Evolutionary conservation across 2,329 filamentous ascomycete genomes (phyloP).

Genomic region (Fulvia fulva): DNA sequence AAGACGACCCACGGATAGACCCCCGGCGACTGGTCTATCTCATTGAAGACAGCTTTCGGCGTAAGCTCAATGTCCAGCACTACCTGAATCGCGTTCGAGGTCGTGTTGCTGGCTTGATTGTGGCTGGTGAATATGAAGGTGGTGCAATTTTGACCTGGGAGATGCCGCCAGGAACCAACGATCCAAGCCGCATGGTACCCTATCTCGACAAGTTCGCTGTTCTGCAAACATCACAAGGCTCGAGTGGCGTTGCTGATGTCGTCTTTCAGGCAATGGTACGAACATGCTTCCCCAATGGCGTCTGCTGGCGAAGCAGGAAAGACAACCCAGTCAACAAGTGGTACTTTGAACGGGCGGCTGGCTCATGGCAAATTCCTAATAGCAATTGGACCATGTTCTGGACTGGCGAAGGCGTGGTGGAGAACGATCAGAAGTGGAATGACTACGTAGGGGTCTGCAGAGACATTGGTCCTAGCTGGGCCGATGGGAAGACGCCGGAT

Average conservation of each 20-base stretch:
- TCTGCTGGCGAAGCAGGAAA: conserved; percentile 87
- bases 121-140: conserved; percentile 94
- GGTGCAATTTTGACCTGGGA: conserved; percentile 96
- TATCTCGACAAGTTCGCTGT: conserved; percentile 98
- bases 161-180: conserved; percentile 51
- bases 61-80: conserved; percentile 75
- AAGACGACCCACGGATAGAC: conserved; percentile 72
- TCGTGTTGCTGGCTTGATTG: conserved; percentile 83
- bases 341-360: conserved; percentile 90
- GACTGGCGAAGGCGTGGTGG: conserved; percentile 65
- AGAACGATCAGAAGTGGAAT: conserved; percentile 40
- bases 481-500: conserved; percentile 33
- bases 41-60: conserved; percentile 89
- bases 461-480: conserved; percentile 48
- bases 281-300: conserved; percentile 79
- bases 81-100: conserved; percentile 78
- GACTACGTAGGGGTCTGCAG: conserved; percentile 49
- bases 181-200: conserved; percentile 66
- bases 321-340: conserved; percentile 98
- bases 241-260: conserved; percentile 81
- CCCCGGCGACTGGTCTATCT: conserved; percentile 76
- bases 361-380: conserved; percentile 75
- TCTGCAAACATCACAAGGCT: conserved; percentile 79
- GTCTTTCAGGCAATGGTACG: conserved; percentile 95
- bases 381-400: conserved; percentile 98